Base-by-base conservation (phyloP, 192 early-diverging fungal genomes). In the Backusella tuberculispora region DNA sequence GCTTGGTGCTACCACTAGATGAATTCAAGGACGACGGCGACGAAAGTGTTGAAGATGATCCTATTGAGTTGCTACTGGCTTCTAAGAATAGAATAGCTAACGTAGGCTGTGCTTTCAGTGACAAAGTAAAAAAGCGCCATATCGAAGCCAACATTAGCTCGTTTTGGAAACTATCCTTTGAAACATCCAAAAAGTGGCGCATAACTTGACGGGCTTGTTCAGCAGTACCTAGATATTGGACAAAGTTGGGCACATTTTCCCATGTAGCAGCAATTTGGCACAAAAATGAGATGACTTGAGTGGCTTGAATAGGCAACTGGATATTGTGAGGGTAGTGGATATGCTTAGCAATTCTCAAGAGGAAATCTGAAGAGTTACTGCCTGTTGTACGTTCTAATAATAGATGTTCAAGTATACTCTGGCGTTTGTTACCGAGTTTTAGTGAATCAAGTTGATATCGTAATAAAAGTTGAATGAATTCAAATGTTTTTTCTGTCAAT, bases 71-170 rank as follows among this genome's bases (percentile, higher is more conserved):
- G n/a, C 15, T 4, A 15, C 24, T 24, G 29, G 37, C 47, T 40
- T 80, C 79, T 19, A 80, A 64, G 43, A 80, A 80, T 12, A 84
- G 46, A 45, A 80, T 74, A 1, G 79, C 80, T 3, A 88, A 67
- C 21, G 83, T 84, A 9, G 84, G 77, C 34, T 86, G 85, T 0
- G 76, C 80, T 37, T 84, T 77, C n/a, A 85, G 38, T 7, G 83
- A 64, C 44, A 83, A 69, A 26, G 83, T 82, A 48, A 88, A 78
- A 12, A 88, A 79, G 42, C 81, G 80, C 82, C 85, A 85, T 13
- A 86, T 82, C 3, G 84, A 79, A 37, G 79, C 67, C 6, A 80
- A 37, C 2, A 80, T 13, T 15, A 19, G 13, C 37, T 80, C 79
- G 5, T 46, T 44, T 44, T 76, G 74, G 67, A 34, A 29, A 38